Percentiles rank a stretch among this genome's conserved stretches.
Conservation (phyloP, 768 basidiomycete genomes). For the Podaxis pistillaris region DNA sequence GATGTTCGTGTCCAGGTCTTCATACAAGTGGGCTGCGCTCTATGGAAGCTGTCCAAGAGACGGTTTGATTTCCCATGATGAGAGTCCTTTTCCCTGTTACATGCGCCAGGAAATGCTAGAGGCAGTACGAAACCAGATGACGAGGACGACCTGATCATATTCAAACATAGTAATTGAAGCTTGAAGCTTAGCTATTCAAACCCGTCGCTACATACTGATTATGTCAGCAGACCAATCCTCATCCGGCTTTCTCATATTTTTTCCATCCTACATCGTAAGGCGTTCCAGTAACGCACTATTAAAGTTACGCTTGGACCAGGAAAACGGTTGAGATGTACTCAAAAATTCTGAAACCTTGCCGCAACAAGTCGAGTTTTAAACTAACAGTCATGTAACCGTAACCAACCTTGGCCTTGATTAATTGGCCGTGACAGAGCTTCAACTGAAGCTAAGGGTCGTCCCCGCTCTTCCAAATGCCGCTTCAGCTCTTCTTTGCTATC, state of each 20-base stretch:
- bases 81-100: background rate
- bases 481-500: no score
- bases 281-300: no score
- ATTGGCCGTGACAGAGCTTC: no score
- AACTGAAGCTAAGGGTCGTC: no score
- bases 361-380: no score
- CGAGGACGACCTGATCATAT: constrained; percentile 4
- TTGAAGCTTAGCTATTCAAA: background rate
- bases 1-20: constrained; percentile 26
- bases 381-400: no score
- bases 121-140: constrained; percentile 26
- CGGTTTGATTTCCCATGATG: background rate
- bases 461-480: no score
- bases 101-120: constrained; percentile 31
- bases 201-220: background rate
- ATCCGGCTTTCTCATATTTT: background rate
- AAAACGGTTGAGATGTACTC: no score
- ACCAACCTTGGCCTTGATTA: no score
- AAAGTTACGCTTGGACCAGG: no score
- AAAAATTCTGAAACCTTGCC: no score
- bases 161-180: background rate
- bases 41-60: constrained; percentile 25
- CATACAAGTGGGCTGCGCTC: constrained; percentile 29
- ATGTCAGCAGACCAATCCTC: background rate
- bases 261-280: background rate